Percentiles rank a stretch among this genome's conserved stretches.
phyloP scores from a whole-genome alignment of 495 filamentous ascomycete genomes.

The Choiromyces venosus region DNA sequence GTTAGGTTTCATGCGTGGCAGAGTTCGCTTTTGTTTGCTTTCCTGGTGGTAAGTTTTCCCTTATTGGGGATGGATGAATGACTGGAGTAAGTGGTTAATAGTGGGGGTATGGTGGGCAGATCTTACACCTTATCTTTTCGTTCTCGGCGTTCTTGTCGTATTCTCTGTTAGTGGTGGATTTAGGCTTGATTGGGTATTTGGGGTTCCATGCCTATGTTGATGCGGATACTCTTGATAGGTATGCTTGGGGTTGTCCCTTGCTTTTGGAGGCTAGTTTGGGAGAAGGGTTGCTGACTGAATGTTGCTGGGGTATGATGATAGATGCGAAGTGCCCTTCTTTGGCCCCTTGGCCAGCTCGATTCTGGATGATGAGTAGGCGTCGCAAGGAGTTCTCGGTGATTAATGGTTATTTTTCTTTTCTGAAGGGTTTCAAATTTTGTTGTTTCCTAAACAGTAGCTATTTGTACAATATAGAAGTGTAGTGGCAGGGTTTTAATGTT shows the following conservation, averaged over 20 bases:
- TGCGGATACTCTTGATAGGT: slow-evolving; percentile 86
- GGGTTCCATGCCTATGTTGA: slow-evolving; percentile 75
- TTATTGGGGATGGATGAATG: slow-evolving; percentile 11
- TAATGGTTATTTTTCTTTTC: neutral
- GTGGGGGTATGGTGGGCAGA: slow-evolving; percentile 44
- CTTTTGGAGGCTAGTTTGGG: neutral
- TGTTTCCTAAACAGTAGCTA: neutral
- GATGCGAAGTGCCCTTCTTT: slow-evolving; percentile 83
- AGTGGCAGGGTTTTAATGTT: neutral
- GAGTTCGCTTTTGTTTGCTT: slow-evolving; percentile 76
- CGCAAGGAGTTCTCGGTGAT: neutral
- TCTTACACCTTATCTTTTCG: slow-evolving; percentile 75
- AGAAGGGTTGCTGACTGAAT: neutral
- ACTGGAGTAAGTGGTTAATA: slow-evolving; percentile 3
- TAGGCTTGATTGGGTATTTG: slow-evolving; percentile 71
- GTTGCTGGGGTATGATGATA: slow-evolving; percentile 33
- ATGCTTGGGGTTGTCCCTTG: neutral
- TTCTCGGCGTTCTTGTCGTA: slow-evolving; percentile 81
- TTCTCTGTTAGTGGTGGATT: slow-evolving; percentile 69
- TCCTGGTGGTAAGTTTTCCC: slow-evolving; percentile 61
- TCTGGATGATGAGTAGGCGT: slow-evolving; percentile 74
- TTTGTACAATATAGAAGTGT: slow-evolving; percentile 1
- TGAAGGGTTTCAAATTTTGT: neutral
- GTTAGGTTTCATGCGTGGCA: slow-evolving; percentile 94
- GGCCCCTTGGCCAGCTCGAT: slow-evolving; percentile 79